phyloP scores from a whole-genome alignment of 306 rosid species.

The Begonia loranthoides region DNA sequence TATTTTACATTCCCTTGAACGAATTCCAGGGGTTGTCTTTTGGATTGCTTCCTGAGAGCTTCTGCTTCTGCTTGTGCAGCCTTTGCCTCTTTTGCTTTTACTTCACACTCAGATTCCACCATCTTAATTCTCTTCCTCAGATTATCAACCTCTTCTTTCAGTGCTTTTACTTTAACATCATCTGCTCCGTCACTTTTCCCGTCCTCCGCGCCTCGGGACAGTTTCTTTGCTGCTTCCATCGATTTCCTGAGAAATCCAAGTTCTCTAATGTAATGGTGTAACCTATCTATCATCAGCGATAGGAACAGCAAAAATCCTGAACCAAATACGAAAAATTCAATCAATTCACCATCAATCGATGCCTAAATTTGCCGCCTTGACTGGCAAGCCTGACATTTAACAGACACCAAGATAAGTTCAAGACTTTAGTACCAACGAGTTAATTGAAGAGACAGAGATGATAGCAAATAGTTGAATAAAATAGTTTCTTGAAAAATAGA shows the following conservation, averaged over 20 bases:
- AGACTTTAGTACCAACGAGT: no score
- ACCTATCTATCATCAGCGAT: constrained; percentile 70
- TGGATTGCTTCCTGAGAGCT: constrained; percentile 79
- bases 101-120: constrained; percentile 54
- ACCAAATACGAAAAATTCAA: no score
- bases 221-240: constrained; percentile 82
- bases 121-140: constrained; percentile 35
- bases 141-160: constrained; percentile 38
- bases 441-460: no score
- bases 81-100: constrained; percentile 33
- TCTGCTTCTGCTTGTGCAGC: constrained; percentile 48
- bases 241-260: constrained; percentile 75
- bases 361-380: no score
- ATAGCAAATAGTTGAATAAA: no score
- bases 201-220: constrained; percentile 51
- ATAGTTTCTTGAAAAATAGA: no score
- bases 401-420: no score
- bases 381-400: no score
- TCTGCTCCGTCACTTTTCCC: constrained; percentile 36
- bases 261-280: constrained; percentile 86
- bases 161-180: constrained; percentile 38
- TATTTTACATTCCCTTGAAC: no score
- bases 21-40: constrained; percentile 67
- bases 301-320: constrained; percentile 82
- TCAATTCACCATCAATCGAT: no score